Evolutionary conservation across 2,329 filamentous ascomycete species (phyloP).

Genomic region (Apiospora sp.): DNA sequence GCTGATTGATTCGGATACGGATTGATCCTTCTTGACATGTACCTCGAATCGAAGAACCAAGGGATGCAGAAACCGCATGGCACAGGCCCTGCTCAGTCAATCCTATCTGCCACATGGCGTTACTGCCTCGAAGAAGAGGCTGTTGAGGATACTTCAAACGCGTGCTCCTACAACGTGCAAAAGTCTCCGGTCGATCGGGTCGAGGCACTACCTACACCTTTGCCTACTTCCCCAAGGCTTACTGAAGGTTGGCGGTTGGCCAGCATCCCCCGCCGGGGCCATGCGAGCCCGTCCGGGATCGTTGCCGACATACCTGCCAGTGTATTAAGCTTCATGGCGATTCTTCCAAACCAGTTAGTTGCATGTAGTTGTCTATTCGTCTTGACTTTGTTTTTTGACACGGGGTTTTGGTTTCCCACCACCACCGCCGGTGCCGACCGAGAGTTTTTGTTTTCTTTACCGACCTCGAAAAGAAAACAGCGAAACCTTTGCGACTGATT

Average conservation of each 20-base stretch:
- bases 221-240: too few species aligned
- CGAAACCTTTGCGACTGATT: background rate
- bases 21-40: background rate
- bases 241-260: background rate
- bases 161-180: conserved; percentile 1
- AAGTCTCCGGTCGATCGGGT: conserved; percentile 14
- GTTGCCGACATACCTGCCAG: conserved; percentile 7
- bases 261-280: background rate
- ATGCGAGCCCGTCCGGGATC: background rate
- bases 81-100: background rate
- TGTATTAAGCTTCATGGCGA: background rate
- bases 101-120: background rate
- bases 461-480: background rate
- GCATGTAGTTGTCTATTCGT: too few species aligned
- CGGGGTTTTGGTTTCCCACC: background rate
- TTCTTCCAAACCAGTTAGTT: too few species aligned
- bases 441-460: conserved; percentile 6
- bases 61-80: background rate
- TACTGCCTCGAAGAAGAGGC: background rate
- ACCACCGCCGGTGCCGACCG: background rate
- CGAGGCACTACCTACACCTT: background rate
- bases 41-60: background rate
- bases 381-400: too few species aligned
- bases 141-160: background rate
- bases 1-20: background rate